Evolutionary conservation across 1,139 yeast species (phyloP), one percentile per base, ranked within the genome.

Genomic region (Groenewaldozyma auringiensis): DNA sequence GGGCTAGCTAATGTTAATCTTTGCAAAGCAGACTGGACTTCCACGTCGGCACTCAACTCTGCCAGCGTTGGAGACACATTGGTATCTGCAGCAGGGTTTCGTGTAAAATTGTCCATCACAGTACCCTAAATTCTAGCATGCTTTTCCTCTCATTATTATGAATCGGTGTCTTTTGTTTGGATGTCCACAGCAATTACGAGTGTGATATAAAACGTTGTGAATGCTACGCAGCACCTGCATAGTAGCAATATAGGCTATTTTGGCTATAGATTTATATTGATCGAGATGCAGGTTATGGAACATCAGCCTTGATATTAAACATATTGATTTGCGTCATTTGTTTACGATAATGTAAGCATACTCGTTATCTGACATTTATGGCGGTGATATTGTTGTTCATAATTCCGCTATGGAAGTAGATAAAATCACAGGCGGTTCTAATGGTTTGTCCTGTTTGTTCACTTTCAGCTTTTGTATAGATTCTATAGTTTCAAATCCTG

Each of bases 401-500:
- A 25, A 8, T 25, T 25, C 11, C 29, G 11, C 29, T 4, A 35
- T n/a, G 6, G 38, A 35, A 11, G 51, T 49, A 18, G 62, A 58
- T 21, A 61, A 46, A 32, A 62, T 60, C 38, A 48, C 50, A 4
- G 67, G 66, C 4, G 68, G 67, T 4, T 60, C 63, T 11, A 51
- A 44, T 2, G 71, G 71, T 22, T 59, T 52, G 49, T 67, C 69
- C n/a, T 53, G 51, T 37, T 54, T 55, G 44, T 58, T 62, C 4
- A 58, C 53, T 32, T 47, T 53, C 27, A 57, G 46, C n/a, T 47
- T 48, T 45, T 66, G 71, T 17, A 67, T 67, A 20, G 50, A 51
- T 45, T 60, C 58, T 22, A 67, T 67, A 1, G 64, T 62, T 33
- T 66, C 71, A 53, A 56, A 50, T 3, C 72, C 71, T 17, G 57